Percentiles rank a stretch among this genome's conserved stretches.
phyloP scores from a whole-genome alignment of 768 basidiomycete species.

The Pulveroboletus sp. region DNA sequence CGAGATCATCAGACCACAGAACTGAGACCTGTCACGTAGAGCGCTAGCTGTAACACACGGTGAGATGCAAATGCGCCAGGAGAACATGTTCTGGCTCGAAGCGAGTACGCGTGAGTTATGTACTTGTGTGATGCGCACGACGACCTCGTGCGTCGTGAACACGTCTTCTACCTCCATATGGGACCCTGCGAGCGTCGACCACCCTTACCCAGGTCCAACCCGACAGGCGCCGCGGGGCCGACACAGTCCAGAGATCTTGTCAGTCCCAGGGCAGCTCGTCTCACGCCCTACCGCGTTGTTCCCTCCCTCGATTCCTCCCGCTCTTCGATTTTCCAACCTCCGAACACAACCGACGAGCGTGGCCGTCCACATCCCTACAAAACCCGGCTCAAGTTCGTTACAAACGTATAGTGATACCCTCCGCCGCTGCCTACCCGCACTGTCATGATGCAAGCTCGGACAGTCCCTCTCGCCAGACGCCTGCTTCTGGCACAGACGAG shows the following conservation, averaged over 20 bases:
- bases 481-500: constrained; percentile 20
- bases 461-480: constrained; percentile 24
- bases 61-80: no score
- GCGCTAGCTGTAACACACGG: no score
- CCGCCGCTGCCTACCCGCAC: not conserved
- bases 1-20: constrained; percentile 2
- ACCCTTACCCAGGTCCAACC: not conserved
- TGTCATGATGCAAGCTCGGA: constrained; percentile 18
- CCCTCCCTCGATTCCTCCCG: constrained; percentile 9
- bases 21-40: constrained; percentile 8
- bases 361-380: constrained; percentile 12
- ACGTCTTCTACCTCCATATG: no score
- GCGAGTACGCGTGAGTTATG: no score
- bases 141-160: no score
- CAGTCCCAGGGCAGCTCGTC: constrained; percentile 1
- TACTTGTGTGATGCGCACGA: no score
- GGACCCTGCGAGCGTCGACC: not conserved
- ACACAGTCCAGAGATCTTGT: not conserved
- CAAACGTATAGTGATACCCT: constrained; percentile 15
- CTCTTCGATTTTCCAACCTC: not conserved
- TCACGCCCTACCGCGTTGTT: constrained; percentile 23
- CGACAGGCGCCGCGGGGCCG: not conserved
- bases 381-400: constrained; percentile 5
- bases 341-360: constrained; percentile 22
- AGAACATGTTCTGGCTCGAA: no score